phyloP scores from a whole-genome alignment of 1,284 basidiomycete species.

The Microbotryum intermedium region DNA sequence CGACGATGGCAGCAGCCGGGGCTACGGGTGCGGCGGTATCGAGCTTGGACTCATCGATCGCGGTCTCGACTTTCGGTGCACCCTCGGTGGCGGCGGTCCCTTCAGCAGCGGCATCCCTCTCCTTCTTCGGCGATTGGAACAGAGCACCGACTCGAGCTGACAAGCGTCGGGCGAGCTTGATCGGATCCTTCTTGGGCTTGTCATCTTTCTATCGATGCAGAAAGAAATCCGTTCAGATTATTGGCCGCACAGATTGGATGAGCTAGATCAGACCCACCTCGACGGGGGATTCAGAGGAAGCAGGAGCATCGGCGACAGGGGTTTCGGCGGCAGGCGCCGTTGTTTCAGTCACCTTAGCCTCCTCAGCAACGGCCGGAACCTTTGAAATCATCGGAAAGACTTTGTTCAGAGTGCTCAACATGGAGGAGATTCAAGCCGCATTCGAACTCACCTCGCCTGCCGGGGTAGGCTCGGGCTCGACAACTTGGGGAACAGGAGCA shows the following conservation, averaged over 20 bases:
- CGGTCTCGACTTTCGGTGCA: slow-evolving; percentile 22
- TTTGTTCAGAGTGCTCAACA: too few relatives aligned
- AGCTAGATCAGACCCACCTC: too few relatives aligned
- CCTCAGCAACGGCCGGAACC: too few relatives aligned
- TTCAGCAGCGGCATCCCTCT: slow-evolving; percentile 15
- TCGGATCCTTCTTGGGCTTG: slow-evolving; percentile 18
- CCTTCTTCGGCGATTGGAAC: slow-evolving; percentile 25
- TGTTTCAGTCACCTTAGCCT: too few relatives aligned
- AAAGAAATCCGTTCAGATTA: too few relatives aligned
- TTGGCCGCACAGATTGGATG: too few relatives aligned
- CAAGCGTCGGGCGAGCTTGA: slow-evolving; percentile 29
- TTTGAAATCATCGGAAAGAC: too few relatives aligned
- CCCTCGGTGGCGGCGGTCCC: slow-evolving; percentile 4
- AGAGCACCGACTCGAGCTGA: slow-evolving; percentile 25
- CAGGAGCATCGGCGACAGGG: too few relatives aligned
- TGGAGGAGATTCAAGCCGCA: too few relatives aligned
- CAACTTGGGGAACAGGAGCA: slow-evolving; percentile 26
- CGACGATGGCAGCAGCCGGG: background rate
- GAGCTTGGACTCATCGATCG: slow-evolving; percentile 18
- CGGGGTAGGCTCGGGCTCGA: slow-evolving; percentile 13
- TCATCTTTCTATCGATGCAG: slow-evolving; percentile 2
- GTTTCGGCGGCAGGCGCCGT: too few relatives aligned
- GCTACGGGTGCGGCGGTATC: background rate
- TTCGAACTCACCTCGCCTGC: too few relatives aligned
- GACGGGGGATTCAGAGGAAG: too few relatives aligned